A percentile compares a stretch with the other conserved stretches of the same genome.
Evolutionary conservation across 2,329 filamentous ascomycete species (phyloP).

Genomic region (Colletotrichum sp.): DNA sequence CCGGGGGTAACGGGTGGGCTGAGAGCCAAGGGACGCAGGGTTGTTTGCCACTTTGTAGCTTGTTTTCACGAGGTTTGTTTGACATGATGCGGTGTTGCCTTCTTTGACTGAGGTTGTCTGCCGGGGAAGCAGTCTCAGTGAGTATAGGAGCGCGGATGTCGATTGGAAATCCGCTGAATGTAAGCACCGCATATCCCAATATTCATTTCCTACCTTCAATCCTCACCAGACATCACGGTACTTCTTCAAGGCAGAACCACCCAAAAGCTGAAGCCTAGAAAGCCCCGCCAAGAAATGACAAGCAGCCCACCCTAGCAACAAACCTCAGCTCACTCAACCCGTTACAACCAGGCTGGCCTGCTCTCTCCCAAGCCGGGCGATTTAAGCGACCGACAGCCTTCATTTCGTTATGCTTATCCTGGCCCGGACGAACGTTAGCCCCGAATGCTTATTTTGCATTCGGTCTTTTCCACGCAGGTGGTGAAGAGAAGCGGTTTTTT

Average conservation of each 20-base stretch:
- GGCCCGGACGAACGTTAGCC: not conserved
- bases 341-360: not conserved
- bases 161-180: not conserved
- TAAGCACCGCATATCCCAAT: not conserved
- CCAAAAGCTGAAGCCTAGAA: not conserved
- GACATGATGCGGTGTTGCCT: not conserved
- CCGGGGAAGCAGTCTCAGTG: not conserved
- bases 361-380: not conserved
- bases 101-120: not conserved
- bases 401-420: not conserved
- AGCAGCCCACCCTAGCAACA: not conserved
- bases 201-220: accelerated
- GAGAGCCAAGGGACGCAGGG: not conserved
- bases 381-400: not conserved
- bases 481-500: not conserved
- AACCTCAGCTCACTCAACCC: not conserved
- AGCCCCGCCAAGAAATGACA: not conserved
- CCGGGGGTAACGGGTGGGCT: not conserved
- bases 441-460: not conserved
- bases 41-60: not conserved
- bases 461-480: not conserved
- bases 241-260: not conserved
- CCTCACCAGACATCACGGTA: not conserved
- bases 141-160: no score
- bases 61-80: not conserved